Evolutionary conservation across 2,329 filamentous ascomycete species (phyloP).

Genomic region (Xylariaceae sp.): DNA sequence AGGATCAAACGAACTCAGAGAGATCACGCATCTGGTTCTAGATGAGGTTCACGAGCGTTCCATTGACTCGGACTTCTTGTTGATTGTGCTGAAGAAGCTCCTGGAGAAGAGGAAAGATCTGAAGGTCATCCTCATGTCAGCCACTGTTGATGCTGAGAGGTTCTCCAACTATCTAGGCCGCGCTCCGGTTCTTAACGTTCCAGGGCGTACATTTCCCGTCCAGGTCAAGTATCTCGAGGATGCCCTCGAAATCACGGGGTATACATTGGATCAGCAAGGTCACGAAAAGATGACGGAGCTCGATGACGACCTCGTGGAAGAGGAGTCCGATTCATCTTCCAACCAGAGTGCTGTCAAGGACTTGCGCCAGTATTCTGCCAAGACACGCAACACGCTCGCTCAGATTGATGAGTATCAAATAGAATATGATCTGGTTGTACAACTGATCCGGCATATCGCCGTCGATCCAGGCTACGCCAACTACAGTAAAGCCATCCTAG

Average conservation of each 20-base stretch:
- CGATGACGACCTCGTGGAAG: conserved; percentile 54
- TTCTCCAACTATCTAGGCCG: conserved; percentile 85
- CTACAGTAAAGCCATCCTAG: conserved; percentile 86
- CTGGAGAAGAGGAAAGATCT: conserved; percentile 71
- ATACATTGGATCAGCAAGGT: conserved; percentile 50
- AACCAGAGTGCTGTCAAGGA: conserved; percentile 56
- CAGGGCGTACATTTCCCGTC: conserved; percentile 90
- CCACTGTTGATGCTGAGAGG: conserved; percentile 85
- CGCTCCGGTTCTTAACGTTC: conserved; percentile 83
- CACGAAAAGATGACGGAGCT: conserved; percentile 55
- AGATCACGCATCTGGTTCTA: conserved; percentile 91
- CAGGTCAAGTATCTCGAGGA: conserved; percentile 86
- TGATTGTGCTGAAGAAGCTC: conserved; percentile 85
- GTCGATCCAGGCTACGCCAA: conserved; percentile 57
- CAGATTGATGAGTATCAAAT: conserved; percentile 88
- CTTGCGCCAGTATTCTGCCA: conserved; percentile 66
- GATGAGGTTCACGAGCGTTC: conserved; percentile 96
- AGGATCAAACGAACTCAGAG: conserved; percentile 74
- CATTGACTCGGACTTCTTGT: conserved; percentile 92
- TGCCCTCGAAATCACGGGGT: conserved; percentile 80
- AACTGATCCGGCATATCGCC: conserved; percentile 72
- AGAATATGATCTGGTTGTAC: conserved; percentile 79
- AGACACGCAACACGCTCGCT: conserved; percentile 68
- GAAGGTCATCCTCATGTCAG: conserved; percentile 95
- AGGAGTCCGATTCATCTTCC: conserved; percentile 47